Evolutionary conservation across 164 flowering plant species (phyloP).

Genomic region (Tetracentron sinense): DNA sequence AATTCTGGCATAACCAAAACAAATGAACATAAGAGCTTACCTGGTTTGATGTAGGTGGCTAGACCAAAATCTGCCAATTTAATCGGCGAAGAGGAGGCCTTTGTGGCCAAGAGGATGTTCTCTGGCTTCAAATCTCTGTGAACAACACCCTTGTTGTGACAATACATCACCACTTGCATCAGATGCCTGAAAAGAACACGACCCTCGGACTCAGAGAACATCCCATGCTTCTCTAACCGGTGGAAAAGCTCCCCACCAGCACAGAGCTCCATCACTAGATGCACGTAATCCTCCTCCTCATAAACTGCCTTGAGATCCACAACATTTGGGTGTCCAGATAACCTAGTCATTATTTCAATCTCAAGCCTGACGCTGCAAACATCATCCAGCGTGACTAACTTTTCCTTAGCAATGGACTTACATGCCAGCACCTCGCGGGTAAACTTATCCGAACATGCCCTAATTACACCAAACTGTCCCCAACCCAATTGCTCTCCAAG

Average conservation of each 20-base stretch:
- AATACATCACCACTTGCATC: constrained; percentile 47
- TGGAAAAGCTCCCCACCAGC: constrained; percentile 66
- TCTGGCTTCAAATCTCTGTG: constrained; percentile 70
- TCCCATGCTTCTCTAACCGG: constrained; percentile 42
- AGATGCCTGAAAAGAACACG: constrained; percentile 38
- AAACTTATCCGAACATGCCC: constrained; percentile 51
- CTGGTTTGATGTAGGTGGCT: constrained; percentile 68
- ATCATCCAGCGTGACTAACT: constrained; percentile 44
- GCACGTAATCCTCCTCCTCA: constrained; percentile 56
- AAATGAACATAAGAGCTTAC: constrained; percentile 24
- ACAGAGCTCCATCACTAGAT: constrained; percentile 67
- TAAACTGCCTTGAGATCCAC: constrained; percentile 54
- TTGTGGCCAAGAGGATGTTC: constrained; percentile 51
- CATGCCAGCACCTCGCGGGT: constrained; percentile 55
- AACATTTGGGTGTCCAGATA: constrained; percentile 62
- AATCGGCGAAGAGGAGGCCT: constrained; percentile 38
- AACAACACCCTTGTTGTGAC: constrained; percentile 57
- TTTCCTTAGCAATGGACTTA: constrained; percentile 53
- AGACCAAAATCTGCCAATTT: constrained; percentile 67
- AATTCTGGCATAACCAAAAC: neutral
- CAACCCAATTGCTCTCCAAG: constrained; percentile 68
- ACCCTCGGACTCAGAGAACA: constrained; percentile 41
- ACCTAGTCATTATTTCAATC: constrained; percentile 55
- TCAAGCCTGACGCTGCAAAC: constrained; percentile 46
- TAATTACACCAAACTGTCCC: constrained; percentile 82